Conservation (phyloP, 108 stramenopile genomes). For the Schizochytrium sp. region DNA sequence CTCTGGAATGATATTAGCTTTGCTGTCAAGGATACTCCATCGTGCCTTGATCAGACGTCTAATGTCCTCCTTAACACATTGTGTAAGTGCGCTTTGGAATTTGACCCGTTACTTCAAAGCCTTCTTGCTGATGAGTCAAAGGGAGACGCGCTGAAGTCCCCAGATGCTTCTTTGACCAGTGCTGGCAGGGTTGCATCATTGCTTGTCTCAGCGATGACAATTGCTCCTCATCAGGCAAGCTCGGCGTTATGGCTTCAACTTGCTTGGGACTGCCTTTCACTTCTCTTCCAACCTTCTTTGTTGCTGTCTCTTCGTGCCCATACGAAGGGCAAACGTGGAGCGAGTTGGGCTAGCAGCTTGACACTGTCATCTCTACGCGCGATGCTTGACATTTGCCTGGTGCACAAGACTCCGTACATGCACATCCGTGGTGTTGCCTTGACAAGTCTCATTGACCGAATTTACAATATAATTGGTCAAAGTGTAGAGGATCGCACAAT, state of each 20-base stretch:
- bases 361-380: not conserved
- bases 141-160: no score
- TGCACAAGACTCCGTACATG: not conserved
- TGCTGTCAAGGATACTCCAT: not conserved
- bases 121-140: not conserved
- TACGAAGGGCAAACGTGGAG: not conserved
- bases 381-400: not conserved
- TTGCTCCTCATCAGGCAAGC: not conserved
- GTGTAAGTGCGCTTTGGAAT: constrained; percentile 12
- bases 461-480: no score
- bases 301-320: not conserved
- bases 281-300: not conserved
- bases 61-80: not conserved
- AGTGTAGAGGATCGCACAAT: no score
- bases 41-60: not conserved
- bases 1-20: not conserved
- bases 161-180: not conserved
- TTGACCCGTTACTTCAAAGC: not conserved
- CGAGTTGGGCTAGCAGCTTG: not conserved
- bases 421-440: constrained; percentile 1
- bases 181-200: not conserved
- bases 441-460: not conserved
- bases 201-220: not conserved
- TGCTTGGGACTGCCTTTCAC: not conserved
- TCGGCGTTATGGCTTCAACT: not conserved